A percentile compares a stretch with the other conserved stretches of the same genome.
These are phyloP conservation scores for Zizania latifolia DNA, from an alignment of 176 grass and related monocot genomes.

Conservation along the genomic window DNA sequence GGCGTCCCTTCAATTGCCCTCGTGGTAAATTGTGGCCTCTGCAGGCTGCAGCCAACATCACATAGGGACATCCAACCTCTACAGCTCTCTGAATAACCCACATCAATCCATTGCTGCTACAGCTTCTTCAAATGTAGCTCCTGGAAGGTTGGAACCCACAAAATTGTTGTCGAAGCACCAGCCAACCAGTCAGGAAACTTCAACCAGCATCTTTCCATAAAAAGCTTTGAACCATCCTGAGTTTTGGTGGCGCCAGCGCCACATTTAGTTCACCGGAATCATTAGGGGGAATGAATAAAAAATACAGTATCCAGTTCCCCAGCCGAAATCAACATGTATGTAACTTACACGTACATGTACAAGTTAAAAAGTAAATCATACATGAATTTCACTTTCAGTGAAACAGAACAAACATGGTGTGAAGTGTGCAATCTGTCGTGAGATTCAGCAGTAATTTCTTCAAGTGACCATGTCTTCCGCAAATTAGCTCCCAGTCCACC, in stretches of 20 bases:
- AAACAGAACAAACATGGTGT: constrained; percentile 21
- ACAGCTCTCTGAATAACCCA: background rate
- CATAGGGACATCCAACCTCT: constrained; percentile 6
- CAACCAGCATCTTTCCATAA: constrained; percentile 7
- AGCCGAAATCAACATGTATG: constrained; percentile 31
- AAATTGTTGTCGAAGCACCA: background rate
- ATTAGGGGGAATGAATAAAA: background rate
- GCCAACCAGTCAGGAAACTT: constrained; percentile 12
- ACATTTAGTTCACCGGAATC: constrained; percentile 7
- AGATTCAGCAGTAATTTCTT: constrained; percentile 15
- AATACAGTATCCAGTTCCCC: constrained; percentile 47
- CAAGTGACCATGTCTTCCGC: background rate
- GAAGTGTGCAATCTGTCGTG: background rate
- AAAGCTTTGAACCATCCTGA: background rate
- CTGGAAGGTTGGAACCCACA: background rate
- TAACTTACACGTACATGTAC: constrained; percentile 48
- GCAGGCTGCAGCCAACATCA: background rate
- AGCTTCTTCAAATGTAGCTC: constrained; percentile 36
- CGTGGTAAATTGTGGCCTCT: background rate
- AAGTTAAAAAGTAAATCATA: constrained; percentile 48
- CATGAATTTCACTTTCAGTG: constrained; percentile 34
- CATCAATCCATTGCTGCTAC: constrained; percentile 20
- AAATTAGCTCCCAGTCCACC: constrained; percentile 95
- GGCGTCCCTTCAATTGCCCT: background rate
- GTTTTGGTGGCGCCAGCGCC: constrained; percentile 11